A percentile compares a stretch with the other conserved stretches of the same genome.
Conservation (phyloP, 202 grass and related monocot species). For the Panicum virgatum region DNA sequence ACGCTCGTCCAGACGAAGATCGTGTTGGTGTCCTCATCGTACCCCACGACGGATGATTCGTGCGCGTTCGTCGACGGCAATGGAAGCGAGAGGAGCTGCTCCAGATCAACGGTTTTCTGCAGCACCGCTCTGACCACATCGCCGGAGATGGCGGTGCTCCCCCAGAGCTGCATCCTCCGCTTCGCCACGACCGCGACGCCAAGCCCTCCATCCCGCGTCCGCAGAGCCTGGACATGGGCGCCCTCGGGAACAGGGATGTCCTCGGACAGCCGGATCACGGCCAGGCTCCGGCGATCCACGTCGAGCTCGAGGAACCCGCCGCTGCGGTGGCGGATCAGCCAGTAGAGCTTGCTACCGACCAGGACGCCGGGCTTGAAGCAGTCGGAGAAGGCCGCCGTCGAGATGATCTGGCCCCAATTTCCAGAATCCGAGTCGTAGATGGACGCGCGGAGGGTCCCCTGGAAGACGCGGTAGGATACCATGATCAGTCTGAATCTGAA, state of each 20-base stretch:
- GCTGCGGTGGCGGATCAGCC: background rate
- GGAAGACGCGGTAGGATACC: background rate
- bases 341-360: background rate
- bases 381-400: background rate
- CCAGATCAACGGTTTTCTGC: background rate
- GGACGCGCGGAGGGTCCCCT: background rate
- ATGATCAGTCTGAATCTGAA: background rate
- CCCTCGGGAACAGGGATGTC: background rate
- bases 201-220: background rate
- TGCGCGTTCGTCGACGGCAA: too few species aligned
- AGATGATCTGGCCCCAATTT: background rate
- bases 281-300: background rate
- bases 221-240: background rate
- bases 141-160: background rate
- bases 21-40: background rate
- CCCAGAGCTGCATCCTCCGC: background rate
- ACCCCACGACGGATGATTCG: background rate
- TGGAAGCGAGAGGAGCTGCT: background rate
- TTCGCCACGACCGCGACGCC: background rate
- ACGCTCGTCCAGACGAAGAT: background rate
- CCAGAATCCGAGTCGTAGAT: background rate
- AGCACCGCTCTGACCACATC: background rate
- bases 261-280: background rate
- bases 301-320: background rate
- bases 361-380: background rate